Conservation (phyloP, 768 basidiomycete species). For the Kwoniella heveanensis region DNA sequence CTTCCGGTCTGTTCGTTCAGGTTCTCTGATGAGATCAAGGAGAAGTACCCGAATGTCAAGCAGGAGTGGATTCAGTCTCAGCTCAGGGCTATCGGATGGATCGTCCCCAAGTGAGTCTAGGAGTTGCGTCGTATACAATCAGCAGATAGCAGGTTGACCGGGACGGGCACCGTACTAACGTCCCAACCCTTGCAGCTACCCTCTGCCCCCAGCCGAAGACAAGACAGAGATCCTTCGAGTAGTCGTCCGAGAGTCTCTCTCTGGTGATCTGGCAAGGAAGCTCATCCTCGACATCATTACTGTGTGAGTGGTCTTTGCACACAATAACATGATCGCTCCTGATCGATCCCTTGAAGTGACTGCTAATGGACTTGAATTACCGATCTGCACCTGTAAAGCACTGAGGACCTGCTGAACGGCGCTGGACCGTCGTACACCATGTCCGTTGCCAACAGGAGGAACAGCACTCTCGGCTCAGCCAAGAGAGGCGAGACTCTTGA, state of each 20-base stretch:
- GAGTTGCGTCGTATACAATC: background rate
- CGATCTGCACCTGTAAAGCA: constrained; percentile 15
- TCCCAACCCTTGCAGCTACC: constrained; percentile 57
- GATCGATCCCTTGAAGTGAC: too few species aligned
- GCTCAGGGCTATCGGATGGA: constrained; percentile 64
- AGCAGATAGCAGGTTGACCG: too few species aligned
- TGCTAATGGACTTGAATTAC: too few species aligned
- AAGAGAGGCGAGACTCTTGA: constrained; percentile 29
- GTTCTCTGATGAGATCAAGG: constrained; percentile 63
- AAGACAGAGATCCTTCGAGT: constrained; percentile 66
- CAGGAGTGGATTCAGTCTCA: constrained; percentile 58
- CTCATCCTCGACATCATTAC: constrained; percentile 48
- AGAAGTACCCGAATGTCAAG: constrained; percentile 63
- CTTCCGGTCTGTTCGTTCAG: constrained; percentile 63
- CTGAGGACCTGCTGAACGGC: constrained; percentile 39
- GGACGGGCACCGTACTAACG: too few species aligned
- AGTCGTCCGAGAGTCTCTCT: constrained; percentile 65
- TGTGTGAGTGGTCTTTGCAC: too few species aligned
- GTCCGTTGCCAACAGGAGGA: constrained; percentile 24
- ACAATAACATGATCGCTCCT: too few species aligned
- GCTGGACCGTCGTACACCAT: constrained; percentile 43
- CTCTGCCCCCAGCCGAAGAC: constrained; percentile 62
- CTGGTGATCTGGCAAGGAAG: constrained; percentile 53
- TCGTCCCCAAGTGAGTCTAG: constrained; percentile 61
- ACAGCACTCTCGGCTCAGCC: background rate